Percentiles rank a stretch among this genome's conserved stretches.
These are phyloP conservation scores for Eucalyptus regnans DNA, from an alignment of 345 rosid genomes.

Conservation along the genomic window DNA sequence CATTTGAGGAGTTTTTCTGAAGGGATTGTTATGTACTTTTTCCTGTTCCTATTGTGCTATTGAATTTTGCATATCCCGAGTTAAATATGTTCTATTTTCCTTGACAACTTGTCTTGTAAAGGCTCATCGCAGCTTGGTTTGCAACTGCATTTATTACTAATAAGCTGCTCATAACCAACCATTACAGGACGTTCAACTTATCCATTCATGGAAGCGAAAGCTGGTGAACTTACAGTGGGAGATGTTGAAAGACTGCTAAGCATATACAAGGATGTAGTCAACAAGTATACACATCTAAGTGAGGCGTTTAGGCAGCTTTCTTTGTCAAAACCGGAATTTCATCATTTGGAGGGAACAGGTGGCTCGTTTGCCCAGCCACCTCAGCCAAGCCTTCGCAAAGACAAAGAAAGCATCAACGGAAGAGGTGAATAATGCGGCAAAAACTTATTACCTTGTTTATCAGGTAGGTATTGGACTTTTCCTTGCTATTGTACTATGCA, in stretches of 20 bases:
- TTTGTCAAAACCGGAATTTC: neutral
- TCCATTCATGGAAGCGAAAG: slow-evolving; percentile 41
- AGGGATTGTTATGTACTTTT: neutral
- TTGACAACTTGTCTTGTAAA: neutral
- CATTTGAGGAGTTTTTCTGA: neutral
- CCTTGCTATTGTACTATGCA: neutral
- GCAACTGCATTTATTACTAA: neutral
- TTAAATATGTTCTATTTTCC: neutral
- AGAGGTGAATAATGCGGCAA: neutral
- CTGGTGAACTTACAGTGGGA: slow-evolving; percentile 26
- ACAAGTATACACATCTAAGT: slow-evolving; percentile 24
- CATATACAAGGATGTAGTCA: slow-evolving; percentile 46
- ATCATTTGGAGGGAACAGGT: neutral
- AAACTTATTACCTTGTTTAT: neutral
- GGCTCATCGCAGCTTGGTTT: neutral
- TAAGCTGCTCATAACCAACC: neutral
- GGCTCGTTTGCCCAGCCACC: neutral
- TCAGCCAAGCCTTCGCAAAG: neutral
- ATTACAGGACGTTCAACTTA: slow-evolving; percentile 17
- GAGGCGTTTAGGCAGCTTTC: slow-evolving; percentile 13
- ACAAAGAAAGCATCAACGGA: neutral
- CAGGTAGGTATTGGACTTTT: neutral
- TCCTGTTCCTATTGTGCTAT: neutral
- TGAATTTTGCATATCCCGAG: neutral
- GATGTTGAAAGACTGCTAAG: slow-evolving; percentile 38